phyloP scores from a whole-genome alignment of 1,284 basidiomycete genomes.

The Ceratobasidium sp. region DNA sequence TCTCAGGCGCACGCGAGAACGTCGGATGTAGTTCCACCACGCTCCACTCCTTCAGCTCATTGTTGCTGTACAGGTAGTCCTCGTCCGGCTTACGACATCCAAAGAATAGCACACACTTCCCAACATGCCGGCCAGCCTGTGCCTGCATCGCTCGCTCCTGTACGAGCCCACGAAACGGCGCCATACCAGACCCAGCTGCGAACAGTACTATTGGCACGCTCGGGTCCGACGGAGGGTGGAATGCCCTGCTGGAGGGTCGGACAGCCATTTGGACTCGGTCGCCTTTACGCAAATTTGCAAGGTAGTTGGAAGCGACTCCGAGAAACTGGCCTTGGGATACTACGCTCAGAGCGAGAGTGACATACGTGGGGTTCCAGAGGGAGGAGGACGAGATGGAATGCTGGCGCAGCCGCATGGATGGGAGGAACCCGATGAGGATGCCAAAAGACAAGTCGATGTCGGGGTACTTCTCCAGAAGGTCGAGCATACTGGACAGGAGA shows the following conservation, averaged over 20 bases:
- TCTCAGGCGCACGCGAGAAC: constrained; percentile 58
- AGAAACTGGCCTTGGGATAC: constrained; percentile 57
- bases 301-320: constrained; percentile 64
- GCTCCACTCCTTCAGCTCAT: constrained; percentile 60
- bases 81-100: constrained; percentile 61
- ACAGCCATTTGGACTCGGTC: constrained; percentile 62
- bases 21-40: constrained; percentile 64
- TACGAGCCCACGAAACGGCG: constrained; percentile 66
- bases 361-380: constrained; percentile 59
- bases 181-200: constrained; percentile 63
- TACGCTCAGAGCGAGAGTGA: constrained; percentile 62
- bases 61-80: constrained; percentile 60
- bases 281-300: constrained; percentile 59
- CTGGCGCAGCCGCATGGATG: constrained; percentile 63
- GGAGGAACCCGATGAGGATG: constrained; percentile 60
- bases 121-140: constrained; percentile 57
- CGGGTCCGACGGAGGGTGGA: constrained; percentile 63
- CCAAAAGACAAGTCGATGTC: constrained; percentile 58
- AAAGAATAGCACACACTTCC: constrained; percentile 62
- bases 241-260: constrained; percentile 58
- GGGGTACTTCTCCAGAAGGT: constrained; percentile 59
- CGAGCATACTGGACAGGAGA: constrained; percentile 56
- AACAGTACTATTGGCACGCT: constrained; percentile 62
- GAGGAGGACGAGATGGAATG: constrained; percentile 67
- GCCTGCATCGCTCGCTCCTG: constrained; percentile 63